These are phyloP conservation scores for Phylloporus sp. DNA, from an alignment of 768 basidiomycete species.

Conservation along the genomic window DNA sequence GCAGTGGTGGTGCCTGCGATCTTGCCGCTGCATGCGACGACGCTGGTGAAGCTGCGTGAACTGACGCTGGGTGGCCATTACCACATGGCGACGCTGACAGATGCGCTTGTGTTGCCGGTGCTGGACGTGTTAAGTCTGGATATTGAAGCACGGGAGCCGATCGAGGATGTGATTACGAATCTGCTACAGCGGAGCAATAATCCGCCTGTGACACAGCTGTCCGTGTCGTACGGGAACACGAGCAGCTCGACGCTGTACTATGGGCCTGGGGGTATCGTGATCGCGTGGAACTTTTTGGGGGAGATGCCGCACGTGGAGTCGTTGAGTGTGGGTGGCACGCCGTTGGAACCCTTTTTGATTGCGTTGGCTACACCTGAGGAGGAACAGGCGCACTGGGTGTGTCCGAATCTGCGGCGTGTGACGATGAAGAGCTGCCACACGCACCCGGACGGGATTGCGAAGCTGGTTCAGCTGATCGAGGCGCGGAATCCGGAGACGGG, in stretches of 20 bases:
- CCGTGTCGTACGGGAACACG: slow-evolving; percentile 54
- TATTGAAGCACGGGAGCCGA: slow-evolving; percentile 69
- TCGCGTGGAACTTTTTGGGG: slow-evolving; percentile 63
- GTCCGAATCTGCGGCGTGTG: slow-evolving; percentile 57
- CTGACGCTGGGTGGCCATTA: slow-evolving; percentile 66
- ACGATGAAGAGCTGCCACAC: slow-evolving; percentile 62
- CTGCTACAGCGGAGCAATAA: slow-evolving; percentile 58
- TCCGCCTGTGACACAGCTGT: slow-evolving; percentile 55
- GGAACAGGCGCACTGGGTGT: slow-evolving; percentile 55
- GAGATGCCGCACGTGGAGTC: slow-evolving; percentile 57
- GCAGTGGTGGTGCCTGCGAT: slow-evolving; percentile 57
- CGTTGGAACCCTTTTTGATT: slow-evolving; percentile 59
- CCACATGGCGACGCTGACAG: slow-evolving; percentile 57
- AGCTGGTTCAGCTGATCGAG: slow-evolving; percentile 70
- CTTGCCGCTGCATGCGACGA: slow-evolving; percentile 53
- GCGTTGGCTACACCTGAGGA: slow-evolving; percentile 60
- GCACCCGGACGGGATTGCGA: slow-evolving; percentile 60
- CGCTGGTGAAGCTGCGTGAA: slow-evolving; percentile 50
- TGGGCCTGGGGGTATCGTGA: slow-evolving; percentile 52
- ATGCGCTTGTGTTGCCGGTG: slow-evolving; percentile 54
- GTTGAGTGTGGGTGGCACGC: slow-evolving; percentile 60
- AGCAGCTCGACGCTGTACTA: slow-evolving; percentile 49
- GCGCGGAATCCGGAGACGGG: slow-evolving; percentile 58
- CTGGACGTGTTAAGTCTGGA: slow-evolving; percentile 62
- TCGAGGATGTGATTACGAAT: slow-evolving; percentile 65